phyloP scores from a whole-genome alignment of 2,329 filamentous ascomycete species.

The Aspergillus awamori region DNA sequence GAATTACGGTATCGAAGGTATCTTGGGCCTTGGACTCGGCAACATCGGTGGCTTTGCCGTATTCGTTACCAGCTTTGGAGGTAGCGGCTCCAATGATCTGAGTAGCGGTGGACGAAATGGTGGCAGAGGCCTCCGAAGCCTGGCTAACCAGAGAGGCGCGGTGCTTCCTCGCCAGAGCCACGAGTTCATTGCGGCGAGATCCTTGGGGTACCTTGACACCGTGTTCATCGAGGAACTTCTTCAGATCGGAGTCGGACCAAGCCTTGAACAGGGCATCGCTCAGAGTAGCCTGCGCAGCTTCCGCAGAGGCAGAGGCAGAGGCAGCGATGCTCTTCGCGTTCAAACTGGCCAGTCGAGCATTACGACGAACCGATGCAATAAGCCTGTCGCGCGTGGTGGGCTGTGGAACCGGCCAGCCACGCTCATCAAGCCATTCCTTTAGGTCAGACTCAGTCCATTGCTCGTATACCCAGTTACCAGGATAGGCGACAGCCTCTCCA shows the following conservation, averaged over 20 bases:
- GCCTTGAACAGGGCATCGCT: conserved; percentile 83
- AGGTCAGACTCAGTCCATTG: conserved; percentile 91
- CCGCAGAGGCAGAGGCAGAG: conserved; percentile 65
- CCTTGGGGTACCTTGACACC: conserved; percentile 87
- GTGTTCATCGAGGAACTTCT: conserved; percentile 92
- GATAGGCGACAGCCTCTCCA: conserved; percentile 80
- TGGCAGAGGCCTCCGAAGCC: conserved; percentile 57
- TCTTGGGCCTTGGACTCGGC: conserved; percentile 65
- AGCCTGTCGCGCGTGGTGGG: conserved; percentile 82
- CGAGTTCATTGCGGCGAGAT: conserved; percentile 83
- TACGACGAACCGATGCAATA: conserved; percentile 85
- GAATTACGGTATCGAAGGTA: conserved; percentile 65
- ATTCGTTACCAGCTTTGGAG: conserved; percentile 74
- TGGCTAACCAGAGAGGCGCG: conserved; percentile 61
- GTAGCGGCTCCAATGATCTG: conserved; percentile 68
- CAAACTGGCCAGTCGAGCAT: conserved; percentile 77
- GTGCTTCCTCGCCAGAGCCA: conserved; percentile 87
- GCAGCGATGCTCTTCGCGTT: conserved; percentile 65
- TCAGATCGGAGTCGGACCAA: conserved; percentile 88
- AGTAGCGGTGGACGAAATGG: conserved; percentile 51
- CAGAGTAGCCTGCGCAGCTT: conserved; percentile 71
- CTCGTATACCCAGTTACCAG: conserved; percentile 91
- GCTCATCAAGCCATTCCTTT: conserved; percentile 89
- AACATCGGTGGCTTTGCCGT: conserved; percentile 72
- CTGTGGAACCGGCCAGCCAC: conserved; percentile 84